Evolutionary conservation across 345 rosid genomes (phyloP).

Genomic region (Draba incana): DNA sequence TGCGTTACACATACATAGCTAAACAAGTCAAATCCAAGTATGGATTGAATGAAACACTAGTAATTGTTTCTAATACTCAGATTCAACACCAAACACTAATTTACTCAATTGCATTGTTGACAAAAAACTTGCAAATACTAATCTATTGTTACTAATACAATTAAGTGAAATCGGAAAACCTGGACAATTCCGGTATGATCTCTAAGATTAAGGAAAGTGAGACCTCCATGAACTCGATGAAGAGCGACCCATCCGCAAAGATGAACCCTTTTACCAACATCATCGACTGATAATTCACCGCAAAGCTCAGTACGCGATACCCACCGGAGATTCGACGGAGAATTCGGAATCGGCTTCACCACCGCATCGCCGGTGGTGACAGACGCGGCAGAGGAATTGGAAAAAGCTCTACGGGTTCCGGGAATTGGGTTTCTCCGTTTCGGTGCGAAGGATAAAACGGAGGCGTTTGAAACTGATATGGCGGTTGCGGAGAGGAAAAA

Average conservation of each 20-base stretch:
- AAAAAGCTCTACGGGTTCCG: constrained; percentile 36
- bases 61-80: neutral
- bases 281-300: constrained; percentile 62
- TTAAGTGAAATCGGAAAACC: constrained; percentile 41
- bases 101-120: no score
- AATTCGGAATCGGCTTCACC: constrained; percentile 25
- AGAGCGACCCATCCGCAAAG: constrained; percentile 99
- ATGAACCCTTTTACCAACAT: constrained; percentile 78
- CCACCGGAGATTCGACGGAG: constrained; percentile 60
- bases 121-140: neutral
- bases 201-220: constrained; percentile 90
- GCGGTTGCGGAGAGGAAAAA: constrained; percentile 43
- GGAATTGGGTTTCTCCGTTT: constrained; percentile 26
- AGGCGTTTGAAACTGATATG: constrained; percentile 39
- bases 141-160: neutral
- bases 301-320: constrained; percentile 68
- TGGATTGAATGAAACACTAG: neutral
- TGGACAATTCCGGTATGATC: constrained; percentile 96
- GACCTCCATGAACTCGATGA: constrained; percentile 87
- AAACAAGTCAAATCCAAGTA: constrained; percentile 1
- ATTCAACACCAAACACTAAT: neutral
- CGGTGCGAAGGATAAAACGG: constrained; percentile 27
- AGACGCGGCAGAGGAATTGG: constrained; percentile 33
- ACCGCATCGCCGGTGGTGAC: constrained; percentile 20
- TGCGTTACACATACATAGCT: constrained; percentile 3